These are phyloP conservation scores for Aureobasidium sp. DNA, from an alignment of 2,329 filamentous ascomycete species.

Conservation along the genomic window DNA sequence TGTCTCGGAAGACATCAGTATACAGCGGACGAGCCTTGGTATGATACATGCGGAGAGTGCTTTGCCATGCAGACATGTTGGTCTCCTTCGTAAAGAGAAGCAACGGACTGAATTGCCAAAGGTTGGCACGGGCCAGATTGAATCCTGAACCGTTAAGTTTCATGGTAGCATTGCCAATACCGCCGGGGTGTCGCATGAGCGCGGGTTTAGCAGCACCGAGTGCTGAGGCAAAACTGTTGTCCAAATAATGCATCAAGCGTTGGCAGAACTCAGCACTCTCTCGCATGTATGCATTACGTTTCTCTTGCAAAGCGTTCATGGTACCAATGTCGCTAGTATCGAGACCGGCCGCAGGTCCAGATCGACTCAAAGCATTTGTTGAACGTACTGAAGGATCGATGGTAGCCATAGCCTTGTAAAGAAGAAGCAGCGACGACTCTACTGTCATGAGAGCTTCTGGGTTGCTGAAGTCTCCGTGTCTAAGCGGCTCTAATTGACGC, in stretches of 20 bases:
- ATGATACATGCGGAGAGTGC: constrained; percentile 72
- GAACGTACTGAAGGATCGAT: constrained; percentile 75
- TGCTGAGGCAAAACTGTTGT: constrained; percentile 67
- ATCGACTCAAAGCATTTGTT: constrained; percentile 35
- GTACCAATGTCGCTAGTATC: constrained; percentile 61
- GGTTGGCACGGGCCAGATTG: constrained; percentile 58
- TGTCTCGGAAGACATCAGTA: constrained; percentile 71
- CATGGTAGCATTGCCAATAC: constrained; percentile 31
- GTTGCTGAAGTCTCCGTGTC: constrained; percentile 64
- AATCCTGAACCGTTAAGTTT: constrained; percentile 65
- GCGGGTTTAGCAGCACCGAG: constrained; percentile 46
- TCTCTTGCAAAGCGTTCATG: constrained; percentile 91
- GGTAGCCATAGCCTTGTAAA: constrained; percentile 89
- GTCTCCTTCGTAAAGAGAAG: constrained; percentile 84
- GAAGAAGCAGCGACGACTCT: constrained; percentile 65
- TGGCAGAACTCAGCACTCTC: constrained; percentile 71
- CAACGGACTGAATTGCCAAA: constrained; percentile 84
- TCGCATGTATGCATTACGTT: constrained; percentile 77
- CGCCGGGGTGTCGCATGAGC: constrained; percentile 27
- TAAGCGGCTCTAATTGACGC: constrained; percentile 65
- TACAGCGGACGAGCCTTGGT: constrained; percentile 68
- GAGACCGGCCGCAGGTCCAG: constrained; percentile 57
- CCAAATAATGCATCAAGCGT: constrained; percentile 73
- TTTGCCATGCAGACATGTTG: constrained; percentile 72
- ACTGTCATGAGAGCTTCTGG: constrained; percentile 64